Percentiles rank a stretch among this genome's conserved stretches.
Evolutionary conservation across 192 early-diverging fungal species (phyloP).

Genomic region (Podila epigama): DNA sequence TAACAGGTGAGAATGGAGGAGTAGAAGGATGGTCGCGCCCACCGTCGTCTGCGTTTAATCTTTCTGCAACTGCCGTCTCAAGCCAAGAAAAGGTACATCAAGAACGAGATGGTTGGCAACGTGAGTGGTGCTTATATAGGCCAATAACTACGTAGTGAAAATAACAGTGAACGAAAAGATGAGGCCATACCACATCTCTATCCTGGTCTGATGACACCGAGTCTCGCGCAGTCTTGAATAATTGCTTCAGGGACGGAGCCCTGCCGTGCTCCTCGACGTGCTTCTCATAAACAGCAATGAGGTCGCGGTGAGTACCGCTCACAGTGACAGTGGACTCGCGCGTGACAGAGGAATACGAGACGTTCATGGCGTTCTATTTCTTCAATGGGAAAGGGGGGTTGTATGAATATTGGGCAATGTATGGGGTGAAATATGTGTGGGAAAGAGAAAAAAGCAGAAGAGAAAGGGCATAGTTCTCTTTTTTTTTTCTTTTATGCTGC

Average conservation of each 20-base stretch:
- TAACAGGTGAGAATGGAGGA: not conserved
- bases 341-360: not conserved
- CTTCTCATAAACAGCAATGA: conserved; percentile 22
- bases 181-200: conserved; percentile 34
- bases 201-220: conserved; percentile 42
- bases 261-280: conserved; percentile 27
- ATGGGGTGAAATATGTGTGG: not conserved
- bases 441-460: not conserved
- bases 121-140: too few species aligned
- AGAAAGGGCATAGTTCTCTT: too few species aligned
- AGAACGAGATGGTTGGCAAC: too few species aligned
- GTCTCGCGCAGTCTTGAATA: conserved; percentile 36
- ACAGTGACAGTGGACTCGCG: conserved; percentile 1
- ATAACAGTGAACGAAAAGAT: not conserved
- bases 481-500: too few species aligned
- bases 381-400: not conserved
- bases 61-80: conserved; percentile 27
- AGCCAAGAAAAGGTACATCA: conserved; percentile 19
- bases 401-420: too few species aligned
- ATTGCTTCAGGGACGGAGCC: conserved; percentile 33
- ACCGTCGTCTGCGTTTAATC: conserved; percentile 18
- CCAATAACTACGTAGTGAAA: too few species aligned
- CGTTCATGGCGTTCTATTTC: not conserved
- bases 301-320: conserved; percentile 17
- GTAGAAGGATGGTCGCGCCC: conserved; percentile 10